Conservation (phyloP, 805 yeast species). For the Isabelozyma rhagii region DNA sequence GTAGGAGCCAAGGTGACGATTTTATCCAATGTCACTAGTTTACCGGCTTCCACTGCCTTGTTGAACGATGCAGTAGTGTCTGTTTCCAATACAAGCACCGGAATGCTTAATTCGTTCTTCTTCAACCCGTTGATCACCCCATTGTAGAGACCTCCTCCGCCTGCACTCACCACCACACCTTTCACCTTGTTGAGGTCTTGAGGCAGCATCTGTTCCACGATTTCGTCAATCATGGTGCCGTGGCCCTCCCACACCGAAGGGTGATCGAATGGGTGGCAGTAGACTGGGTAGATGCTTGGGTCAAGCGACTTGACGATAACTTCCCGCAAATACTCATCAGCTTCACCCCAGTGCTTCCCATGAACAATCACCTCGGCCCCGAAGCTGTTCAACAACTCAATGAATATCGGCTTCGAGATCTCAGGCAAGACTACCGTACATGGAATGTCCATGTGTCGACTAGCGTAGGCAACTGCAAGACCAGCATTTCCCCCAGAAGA, state of each 20-base stretch:
- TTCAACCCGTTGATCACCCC: constrained; percentile 25
- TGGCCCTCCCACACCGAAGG: constrained; percentile 31
- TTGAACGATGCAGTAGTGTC: constrained; percentile 20
- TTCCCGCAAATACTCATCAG: constrained; percentile 20
- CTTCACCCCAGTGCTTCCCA: constrained; percentile 32
- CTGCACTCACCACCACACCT: constrained; percentile 28
- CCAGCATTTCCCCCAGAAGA: constrained; percentile 39
- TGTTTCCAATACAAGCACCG: constrained; percentile 27
- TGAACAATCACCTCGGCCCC: constrained; percentile 21
- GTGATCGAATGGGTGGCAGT: constrained; percentile 33
- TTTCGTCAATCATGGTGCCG: constrained; percentile 19
- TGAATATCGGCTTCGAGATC: constrained; percentile 15
- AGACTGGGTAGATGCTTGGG: constrained; percentile 14
- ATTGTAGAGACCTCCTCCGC: constrained; percentile 34
- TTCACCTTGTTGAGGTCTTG: constrained; percentile 14
- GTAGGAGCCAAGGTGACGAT: constrained; percentile 24
- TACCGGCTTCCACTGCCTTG: constrained; percentile 16
- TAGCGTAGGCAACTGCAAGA: constrained; percentile 29
- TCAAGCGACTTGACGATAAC: constrained; percentile 11
- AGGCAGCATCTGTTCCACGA: constrained; percentile 14
- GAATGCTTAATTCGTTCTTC: constrained; percentile 7
- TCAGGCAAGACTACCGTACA: constrained; percentile 32
- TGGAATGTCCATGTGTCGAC: constrained; percentile 13
- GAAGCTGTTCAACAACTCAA: constrained; percentile 12
- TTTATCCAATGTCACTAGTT: constrained; percentile 13